Conservation (phyloP, 345 rosid genomes). For the Boechera stricta region DNA sequence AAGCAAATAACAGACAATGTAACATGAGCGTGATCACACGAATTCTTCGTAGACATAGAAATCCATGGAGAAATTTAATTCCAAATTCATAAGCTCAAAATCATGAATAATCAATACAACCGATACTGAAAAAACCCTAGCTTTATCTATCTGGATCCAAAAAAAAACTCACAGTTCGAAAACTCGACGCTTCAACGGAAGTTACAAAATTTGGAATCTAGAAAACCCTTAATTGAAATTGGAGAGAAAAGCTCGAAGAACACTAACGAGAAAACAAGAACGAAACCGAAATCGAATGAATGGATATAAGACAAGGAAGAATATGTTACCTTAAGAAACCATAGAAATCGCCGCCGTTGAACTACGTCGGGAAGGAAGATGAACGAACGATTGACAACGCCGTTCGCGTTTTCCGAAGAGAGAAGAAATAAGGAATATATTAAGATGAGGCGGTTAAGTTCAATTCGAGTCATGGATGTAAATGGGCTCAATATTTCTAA, state of each 20-base stretch:
- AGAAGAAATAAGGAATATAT: neutral
- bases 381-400: neutral
- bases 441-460: neutral
- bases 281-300: neutral
- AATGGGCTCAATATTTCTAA: neutral
- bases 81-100: neutral
- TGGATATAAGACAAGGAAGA: neutral
- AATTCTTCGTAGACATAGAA: neutral
- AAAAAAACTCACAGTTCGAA: neutral
- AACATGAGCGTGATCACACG: neutral
- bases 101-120: neutral
- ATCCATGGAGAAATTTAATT: slow-evolving; percentile 5
- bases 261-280: neutral
- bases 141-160: too few relatives aligned
- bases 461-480: neutral
- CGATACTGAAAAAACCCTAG: neutral
- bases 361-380: neutral
- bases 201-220: neutral
- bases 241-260: neutral
- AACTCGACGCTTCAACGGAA: neutral
- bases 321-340: neutral
- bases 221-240: neutral
- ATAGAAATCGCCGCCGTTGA: slow-evolving; percentile 7
- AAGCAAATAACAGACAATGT: neutral
- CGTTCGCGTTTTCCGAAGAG: neutral